Base-by-base conservation (phyloP, 1,284 basidiomycete species). In the Papiliotrema nemorosa region DNA sequence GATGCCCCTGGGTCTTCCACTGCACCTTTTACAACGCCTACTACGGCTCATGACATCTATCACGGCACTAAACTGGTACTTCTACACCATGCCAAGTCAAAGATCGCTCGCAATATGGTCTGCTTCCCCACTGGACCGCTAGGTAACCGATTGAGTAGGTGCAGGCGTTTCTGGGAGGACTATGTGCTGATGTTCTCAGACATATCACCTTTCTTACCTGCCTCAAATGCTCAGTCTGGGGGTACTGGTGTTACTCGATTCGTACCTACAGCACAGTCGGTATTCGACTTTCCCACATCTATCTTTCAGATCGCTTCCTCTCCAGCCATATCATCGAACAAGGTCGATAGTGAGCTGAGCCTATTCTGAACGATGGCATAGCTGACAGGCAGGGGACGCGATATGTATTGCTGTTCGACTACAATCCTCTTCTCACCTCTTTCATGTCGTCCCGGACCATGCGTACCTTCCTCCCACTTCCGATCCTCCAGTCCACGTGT, bases 141-240 rank as follows among this genome's bases (percentile, higher is more conserved):
- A 12, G 66, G 62, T 3, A 54, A 65, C 40, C 48, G 64, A 35
- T 53, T 66, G 13, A 66, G 66, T 68, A 38, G 49, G 63, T 27
- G 2, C 16, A 45, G 21, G 14, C 6, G 3, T 36, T 14, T 24
- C 24, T 5, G 2, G 21, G 14, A 43, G 12, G 31, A 44, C 27
- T 4, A 18, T 20, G 38, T 18, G 13, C 44, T n/a, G 38, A 14
- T 40, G 9, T 26, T 13, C 14, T 2, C 49, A 68, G 66, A 64
- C 34, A 52, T 68, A 7, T 63, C 66, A 3, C 58, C 65, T 1
- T 55, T 69, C 33, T 14, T 65, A 3, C 53, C 58, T 16, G 37
- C 47, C 2, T 48, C 49, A 10, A 56, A 47, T 25, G 31, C 46
- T 12, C 49, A 16, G 22, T 47, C 26, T 38, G 25, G 34, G 20